Conservation (phyloP, 805 yeast genomes). For the Myxozyma mucilagina region DNA sequence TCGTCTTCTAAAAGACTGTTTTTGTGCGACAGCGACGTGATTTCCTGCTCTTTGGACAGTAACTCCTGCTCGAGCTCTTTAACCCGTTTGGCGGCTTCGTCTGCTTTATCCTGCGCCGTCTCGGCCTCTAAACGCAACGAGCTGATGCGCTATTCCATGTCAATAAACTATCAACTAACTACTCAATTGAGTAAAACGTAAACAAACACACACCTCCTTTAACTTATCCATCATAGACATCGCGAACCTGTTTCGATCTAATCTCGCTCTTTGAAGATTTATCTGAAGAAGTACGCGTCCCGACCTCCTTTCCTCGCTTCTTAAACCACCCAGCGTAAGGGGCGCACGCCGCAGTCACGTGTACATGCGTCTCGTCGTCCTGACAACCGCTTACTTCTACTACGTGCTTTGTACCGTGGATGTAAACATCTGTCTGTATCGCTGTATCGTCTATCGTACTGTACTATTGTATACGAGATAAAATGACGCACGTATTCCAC, state of each 20-base stretch:
- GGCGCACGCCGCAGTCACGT: too few species aligned
- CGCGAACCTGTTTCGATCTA: not conserved
- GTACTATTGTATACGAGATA: too few species aligned
- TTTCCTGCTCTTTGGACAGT: conserved; percentile 90
- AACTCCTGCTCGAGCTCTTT: conserved; percentile 91
- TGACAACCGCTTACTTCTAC: too few species aligned
- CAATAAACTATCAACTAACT: not conserved
- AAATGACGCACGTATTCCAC: conserved; percentile 24
- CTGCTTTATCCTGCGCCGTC: conserved; percentile 95
- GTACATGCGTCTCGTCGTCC: too few species aligned
- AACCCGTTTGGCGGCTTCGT: conserved; percentile 74
- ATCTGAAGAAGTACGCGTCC: too few species aligned
- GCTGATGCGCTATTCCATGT: conserved; percentile 64
- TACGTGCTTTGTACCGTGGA: too few species aligned
- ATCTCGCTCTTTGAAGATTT: too few species aligned
- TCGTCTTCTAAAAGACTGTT: conserved; percentile 87
- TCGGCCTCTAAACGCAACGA: conserved; percentile 93
- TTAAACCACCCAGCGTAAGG: too few species aligned
- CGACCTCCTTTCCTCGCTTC: too few species aligned
- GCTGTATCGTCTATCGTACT: too few species aligned
- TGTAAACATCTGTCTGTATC: too few species aligned
- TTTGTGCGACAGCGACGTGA: conserved; percentile 88
- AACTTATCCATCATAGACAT: conserved; percentile 49
- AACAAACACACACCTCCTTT: conserved; percentile 47
- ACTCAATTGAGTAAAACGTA: not conserved